Evolutionary conservation across 345 rosid species (phyloP).

Genomic region (Xanthoceras sorbifolium): DNA sequence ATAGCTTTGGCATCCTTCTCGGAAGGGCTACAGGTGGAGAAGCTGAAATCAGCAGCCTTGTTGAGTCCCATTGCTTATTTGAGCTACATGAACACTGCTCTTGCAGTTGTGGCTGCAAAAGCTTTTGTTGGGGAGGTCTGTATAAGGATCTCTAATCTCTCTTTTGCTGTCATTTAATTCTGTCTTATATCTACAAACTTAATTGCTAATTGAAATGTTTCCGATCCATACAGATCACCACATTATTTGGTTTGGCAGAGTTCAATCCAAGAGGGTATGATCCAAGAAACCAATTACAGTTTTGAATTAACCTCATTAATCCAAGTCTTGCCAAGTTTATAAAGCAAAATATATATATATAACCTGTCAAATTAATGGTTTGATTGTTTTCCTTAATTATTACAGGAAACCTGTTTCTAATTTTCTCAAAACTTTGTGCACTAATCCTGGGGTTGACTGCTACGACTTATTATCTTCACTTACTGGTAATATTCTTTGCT

Average conservation of each 20-base stretch:
- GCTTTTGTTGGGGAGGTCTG: slow-evolving; percentile 78
- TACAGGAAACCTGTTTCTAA: slow-evolving; percentile 49
- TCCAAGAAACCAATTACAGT: neutral
- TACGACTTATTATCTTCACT: slow-evolving; percentile 62
- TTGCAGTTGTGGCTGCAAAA: slow-evolving; percentile 65
- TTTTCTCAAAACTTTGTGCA: slow-evolving; percentile 58
- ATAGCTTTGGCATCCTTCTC: slow-evolving; percentile 76
- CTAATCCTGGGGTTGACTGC: slow-evolving; percentile 66
- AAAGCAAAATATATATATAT: no score
- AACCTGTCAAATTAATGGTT: neutral
- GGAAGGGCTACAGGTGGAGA: slow-evolving; percentile 61
- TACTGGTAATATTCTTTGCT: slow-evolving; percentile 52
- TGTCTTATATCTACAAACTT: no score
- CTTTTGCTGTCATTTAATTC: neutral
- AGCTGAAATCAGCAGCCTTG: slow-evolving; percentile 67
- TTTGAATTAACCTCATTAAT: neutral
- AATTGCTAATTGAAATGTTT: no score
- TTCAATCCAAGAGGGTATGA: slow-evolving; percentile 85
- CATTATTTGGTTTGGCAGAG: slow-evolving; percentile 57
- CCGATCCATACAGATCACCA: slow-evolving; percentile 44
- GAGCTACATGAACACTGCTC: slow-evolving; percentile 79
- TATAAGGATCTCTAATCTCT: neutral
- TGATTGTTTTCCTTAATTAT: neutral
- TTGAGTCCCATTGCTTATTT: slow-evolving; percentile 89
- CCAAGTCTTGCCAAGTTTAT: no score